A percentile compares a stretch with the other conserved stretches of the same genome.
These are phyloP conservation scores for Cercis canadensis DNA, from an alignment of 306 rosid species.

Conservation along the genomic window DNA sequence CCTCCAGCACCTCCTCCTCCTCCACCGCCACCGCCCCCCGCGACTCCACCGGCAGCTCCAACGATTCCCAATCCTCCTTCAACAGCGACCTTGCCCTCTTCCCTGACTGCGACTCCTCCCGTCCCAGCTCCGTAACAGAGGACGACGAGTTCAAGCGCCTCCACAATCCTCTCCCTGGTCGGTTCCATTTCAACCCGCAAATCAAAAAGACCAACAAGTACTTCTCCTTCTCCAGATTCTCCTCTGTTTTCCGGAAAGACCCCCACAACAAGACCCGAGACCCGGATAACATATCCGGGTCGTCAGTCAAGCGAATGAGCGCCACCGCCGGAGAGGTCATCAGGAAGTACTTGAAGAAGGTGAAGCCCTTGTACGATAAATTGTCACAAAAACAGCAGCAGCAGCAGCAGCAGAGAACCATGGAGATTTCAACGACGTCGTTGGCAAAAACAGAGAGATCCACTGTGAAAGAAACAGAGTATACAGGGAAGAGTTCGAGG, in stretches of 20 bases:
- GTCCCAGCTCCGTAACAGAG: constrained; percentile 72
- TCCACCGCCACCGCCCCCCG: constrained; percentile 67
- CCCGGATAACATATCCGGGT: constrained; percentile 37
- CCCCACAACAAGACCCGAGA: constrained; percentile 26
- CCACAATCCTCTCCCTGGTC: constrained; percentile 1
- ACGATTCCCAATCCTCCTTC: constrained; percentile 67
- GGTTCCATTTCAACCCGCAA: constrained; percentile 20
- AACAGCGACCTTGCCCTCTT: constrained; percentile 56
- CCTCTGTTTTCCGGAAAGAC: constrained; percentile 76
- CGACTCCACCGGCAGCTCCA: constrained; percentile 79
- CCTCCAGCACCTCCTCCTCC: constrained; percentile 54
- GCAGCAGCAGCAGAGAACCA: constrained; percentile 44
- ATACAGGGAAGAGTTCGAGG: constrained; percentile 12
- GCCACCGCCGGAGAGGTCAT: constrained; percentile 76
- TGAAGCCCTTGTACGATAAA: constrained; percentile 81
- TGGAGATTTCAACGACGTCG: background rate
- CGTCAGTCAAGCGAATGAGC: constrained; percentile 65
- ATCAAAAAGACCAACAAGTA: constrained; percentile 62
- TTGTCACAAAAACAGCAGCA: constrained; percentile 60
- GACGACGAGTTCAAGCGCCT: constrained; percentile 72
- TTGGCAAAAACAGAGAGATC: constrained; percentile 46
- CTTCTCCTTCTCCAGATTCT: constrained; percentile 78
- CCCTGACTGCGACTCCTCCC: constrained; percentile 72
- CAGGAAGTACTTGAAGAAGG: constrained; percentile 78
- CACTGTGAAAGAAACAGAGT: constrained; percentile 11